Evolutionary conservation across 2,329 filamentous ascomycete genomes (phyloP).

Genomic region (Cadophora malorum): DNA sequence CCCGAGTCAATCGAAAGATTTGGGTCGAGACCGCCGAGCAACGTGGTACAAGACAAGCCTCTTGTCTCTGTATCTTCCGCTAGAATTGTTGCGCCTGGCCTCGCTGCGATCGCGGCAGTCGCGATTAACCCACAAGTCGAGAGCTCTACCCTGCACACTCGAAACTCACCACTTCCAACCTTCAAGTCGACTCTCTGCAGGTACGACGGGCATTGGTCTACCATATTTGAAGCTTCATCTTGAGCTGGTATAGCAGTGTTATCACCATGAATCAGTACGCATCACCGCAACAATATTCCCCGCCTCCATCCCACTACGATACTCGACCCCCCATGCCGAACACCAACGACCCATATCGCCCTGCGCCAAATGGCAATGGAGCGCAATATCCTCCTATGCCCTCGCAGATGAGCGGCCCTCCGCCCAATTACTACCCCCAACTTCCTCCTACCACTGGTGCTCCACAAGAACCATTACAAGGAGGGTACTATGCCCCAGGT

Average conservation of each 20-base stretch:
- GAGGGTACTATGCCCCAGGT: slow-evolving; percentile 26
- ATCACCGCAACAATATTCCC: no score
- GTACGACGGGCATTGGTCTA: background rate
- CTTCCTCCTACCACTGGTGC: background rate
- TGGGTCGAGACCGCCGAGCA: background rate
- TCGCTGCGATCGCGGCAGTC: slow-evolving; percentile 11
- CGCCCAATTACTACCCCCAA: slow-evolving; percentile 9
- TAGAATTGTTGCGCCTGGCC: slow-evolving; percentile 7
- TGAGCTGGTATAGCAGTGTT: background rate
- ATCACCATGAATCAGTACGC: background rate
- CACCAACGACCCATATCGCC: slow-evolving; percentile 6
- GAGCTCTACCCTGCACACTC: background rate
- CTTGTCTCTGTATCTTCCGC: background rate
- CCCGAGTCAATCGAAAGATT: slow-evolving; percentile 4
- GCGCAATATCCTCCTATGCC: background rate
- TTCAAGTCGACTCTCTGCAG: background rate
- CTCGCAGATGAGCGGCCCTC: slow-evolving; percentile 6
- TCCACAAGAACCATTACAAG: slow-evolving; percentile 29
- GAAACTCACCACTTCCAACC: background rate
- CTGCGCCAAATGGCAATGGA: slow-evolving; percentile 3
- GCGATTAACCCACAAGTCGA: slow-evolving; percentile 3
- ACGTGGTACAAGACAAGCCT: background rate
- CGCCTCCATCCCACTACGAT: slow-evolving; percentile 5
- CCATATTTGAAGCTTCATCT: no score
- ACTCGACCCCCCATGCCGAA: slow-evolving; percentile 5